These are phyloP conservation scores for Phaeoacremonium minimum DNA, from an alignment of 2,329 filamentous ascomycete genomes.

Conservation along the genomic window DNA sequence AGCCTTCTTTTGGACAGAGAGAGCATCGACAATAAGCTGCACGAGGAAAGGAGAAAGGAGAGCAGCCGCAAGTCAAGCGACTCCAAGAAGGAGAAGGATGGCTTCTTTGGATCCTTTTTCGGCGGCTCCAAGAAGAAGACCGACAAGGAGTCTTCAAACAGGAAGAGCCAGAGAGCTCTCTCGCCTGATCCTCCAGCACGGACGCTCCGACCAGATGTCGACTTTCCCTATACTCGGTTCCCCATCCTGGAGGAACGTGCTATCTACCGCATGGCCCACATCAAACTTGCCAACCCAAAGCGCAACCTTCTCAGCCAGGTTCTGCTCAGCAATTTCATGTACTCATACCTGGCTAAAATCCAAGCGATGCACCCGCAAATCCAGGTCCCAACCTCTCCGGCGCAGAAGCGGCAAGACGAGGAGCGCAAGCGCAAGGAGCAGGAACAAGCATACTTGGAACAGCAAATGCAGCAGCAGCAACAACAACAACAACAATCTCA, in stretches of 20 bases:
- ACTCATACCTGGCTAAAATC: conserved; percentile 96
- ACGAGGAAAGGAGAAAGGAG: conserved; percentile 81
- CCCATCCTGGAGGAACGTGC: conserved; percentile 92
- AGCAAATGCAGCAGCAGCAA: conserved; percentile 28
- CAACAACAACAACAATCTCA: conserved; percentile 16
- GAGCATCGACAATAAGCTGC: conserved; percentile 63
- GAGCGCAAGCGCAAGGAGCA: conserved; percentile 46
- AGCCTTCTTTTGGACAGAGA: conserved; percentile 82
- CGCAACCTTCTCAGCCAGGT: conserved; percentile 92
- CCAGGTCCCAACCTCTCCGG: conserved; percentile 79
- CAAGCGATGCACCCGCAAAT: conserved; percentile 98
- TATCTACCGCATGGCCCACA: conserved; percentile 98
- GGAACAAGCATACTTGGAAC: conserved; percentile 37
- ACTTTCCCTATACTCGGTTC: conserved; percentile 95
- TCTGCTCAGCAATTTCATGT: conserved; percentile 98
- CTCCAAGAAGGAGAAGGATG: conserved; percentile 86
- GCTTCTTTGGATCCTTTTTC: conserved; percentile 91
- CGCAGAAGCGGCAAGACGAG: conserved; percentile 31
- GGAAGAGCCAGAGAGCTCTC: conserved; percentile 66
- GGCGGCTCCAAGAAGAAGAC: conserved; percentile 84
- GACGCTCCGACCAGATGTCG: conserved; percentile 76
- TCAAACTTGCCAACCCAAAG: conserved; percentile 96
- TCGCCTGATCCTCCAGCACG: conserved; percentile 71
- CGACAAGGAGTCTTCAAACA: conserved; percentile 74
- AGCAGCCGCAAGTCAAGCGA: conserved; percentile 68